A percentile compares a stretch with the other conserved stretches of the same genome.
These are phyloP conservation scores for Annulohypoxylon nitens DNA, from an alignment of 495 filamentous ascomycete genomes.

Conservation along the genomic window DNA sequence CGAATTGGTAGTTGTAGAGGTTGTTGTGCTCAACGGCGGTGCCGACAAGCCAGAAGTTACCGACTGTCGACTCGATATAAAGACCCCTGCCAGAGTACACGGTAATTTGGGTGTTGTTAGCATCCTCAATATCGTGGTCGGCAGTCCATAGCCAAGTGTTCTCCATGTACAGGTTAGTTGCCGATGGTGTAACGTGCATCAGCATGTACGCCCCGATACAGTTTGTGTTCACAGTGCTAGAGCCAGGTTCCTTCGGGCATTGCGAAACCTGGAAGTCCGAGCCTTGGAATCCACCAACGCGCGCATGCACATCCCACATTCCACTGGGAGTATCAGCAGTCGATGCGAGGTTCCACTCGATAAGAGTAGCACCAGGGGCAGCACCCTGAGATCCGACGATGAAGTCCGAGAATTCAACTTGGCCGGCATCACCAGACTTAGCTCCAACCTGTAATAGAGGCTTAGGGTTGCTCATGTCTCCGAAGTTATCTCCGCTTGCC, in stretches of 20 bases:
- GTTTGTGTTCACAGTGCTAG: slow-evolving; percentile 61
- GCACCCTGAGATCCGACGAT: slow-evolving; percentile 77
- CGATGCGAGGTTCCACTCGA: slow-evolving; percentile 77
- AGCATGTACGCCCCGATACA: slow-evolving; percentile 85
- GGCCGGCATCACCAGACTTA: slow-evolving; percentile 75
- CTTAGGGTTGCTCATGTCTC: slow-evolving; percentile 75
- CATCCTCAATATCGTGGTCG: slow-evolving; percentile 89
- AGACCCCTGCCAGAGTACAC: slow-evolving; percentile 78
- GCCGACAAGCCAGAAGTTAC: slow-evolving; percentile 73
- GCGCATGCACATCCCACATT: slow-evolving; percentile 92
- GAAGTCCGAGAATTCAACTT: slow-evolving; percentile 84
- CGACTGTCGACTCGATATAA: slow-evolving; percentile 65
- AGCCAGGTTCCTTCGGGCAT: slow-evolving; percentile 74
- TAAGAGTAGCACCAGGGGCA: slow-evolving; percentile 77
- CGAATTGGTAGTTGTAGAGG: slow-evolving; percentile 86
- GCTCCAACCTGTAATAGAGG: slow-evolving; percentile 82
- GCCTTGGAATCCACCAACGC: slow-evolving; percentile 83
- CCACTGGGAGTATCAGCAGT: slow-evolving; percentile 72
- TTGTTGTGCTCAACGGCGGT: slow-evolving; percentile 82
- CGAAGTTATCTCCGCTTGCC: slow-evolving; percentile 78
- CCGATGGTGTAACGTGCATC: slow-evolving; percentile 79
- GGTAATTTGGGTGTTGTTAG: slow-evolving; percentile 73
- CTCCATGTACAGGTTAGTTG: slow-evolving; percentile 79
- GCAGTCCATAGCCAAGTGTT: slow-evolving; percentile 95
- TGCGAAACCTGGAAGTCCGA: slow-evolving; percentile 80